A percentile compares a stretch with the other conserved stretches of the same genome.
Conservation (phyloP, 1,139 yeast genomes). For the Lodderomyces oxycetoniae region DNA sequence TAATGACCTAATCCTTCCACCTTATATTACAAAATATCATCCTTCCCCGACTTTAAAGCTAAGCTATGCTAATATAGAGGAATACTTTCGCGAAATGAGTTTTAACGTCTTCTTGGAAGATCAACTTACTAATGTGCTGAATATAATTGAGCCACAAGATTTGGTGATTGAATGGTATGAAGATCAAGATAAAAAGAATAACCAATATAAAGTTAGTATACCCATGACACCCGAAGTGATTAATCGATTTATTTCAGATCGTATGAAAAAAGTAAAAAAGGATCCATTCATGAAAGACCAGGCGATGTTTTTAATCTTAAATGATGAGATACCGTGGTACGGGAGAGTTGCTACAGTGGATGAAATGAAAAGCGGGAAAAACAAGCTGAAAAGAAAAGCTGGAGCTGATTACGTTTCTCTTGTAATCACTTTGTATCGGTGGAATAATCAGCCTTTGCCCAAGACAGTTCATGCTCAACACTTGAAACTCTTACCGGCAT, state of each 20-base stretch:
- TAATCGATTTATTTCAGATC: constrained; percentile 40
- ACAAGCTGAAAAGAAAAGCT: constrained; percentile 11
- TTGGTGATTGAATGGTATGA: constrained; percentile 50
- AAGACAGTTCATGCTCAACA: constrained; percentile 29
- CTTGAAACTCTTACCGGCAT: constrained; percentile 55
- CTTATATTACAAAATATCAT: constrained; percentile 23
- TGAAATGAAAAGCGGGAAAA: constrained; percentile 13
- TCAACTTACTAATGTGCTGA: constrained; percentile 38
- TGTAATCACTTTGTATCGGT: constrained; percentile 48
- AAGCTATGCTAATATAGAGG: constrained; percentile 43
- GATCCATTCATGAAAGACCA: constrained; percentile 47
- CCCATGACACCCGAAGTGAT: constrained; percentile 35
- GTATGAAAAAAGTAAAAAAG: constrained; percentile 38
- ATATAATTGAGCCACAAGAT: constrained; percentile 32
- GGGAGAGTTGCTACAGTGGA: constrained; percentile 48
- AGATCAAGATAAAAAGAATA: constrained; percentile 41
- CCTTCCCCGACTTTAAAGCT: constrained; percentile 39
- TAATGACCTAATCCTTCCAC: constrained; percentile 19
- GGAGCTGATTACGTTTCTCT: constrained; percentile 25
- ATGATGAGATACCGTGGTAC: constrained; percentile 37
- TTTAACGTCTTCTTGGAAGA: constrained; percentile 62
- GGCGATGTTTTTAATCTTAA: constrained; percentile 40
- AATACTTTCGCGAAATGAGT: constrained; percentile 58
- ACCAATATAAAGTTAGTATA: constrained; percentile 33
- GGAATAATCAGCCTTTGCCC: constrained; percentile 56